Conservation (phyloP, 805 yeast species). For the Kodamaea kakaduensis region DNA sequence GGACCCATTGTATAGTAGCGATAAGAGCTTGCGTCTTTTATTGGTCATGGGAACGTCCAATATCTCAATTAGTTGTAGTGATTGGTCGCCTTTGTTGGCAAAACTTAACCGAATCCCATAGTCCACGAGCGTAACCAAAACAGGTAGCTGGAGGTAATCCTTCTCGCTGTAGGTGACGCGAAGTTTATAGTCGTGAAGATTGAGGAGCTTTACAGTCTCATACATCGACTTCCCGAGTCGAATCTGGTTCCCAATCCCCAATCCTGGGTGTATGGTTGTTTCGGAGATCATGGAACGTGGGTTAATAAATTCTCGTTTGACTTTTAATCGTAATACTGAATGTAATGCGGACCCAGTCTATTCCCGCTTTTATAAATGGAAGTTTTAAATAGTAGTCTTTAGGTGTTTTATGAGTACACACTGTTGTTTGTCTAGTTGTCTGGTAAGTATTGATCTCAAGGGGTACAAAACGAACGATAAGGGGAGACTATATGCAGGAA, state of each 20-base stretch:
- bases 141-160: constrained; percentile 30
- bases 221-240: constrained; percentile 29
- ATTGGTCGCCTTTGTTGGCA: constrained; percentile 10
- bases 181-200: constrained; percentile 24
- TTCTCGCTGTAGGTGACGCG: constrained; percentile 28
- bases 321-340: too few species aligned
- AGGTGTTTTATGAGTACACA: too few species aligned
- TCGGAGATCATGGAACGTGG: constrained; percentile 13
- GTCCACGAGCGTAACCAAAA: constrained; percentile 26
- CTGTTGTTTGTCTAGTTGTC: too few species aligned
- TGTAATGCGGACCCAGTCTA: too few species aligned
- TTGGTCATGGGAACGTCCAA: constrained; percentile 8
- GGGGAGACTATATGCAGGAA: too few species aligned
- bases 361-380: too few species aligned
- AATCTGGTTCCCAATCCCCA: constrained; percentile 30
- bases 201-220: constrained; percentile 22
- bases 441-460: too few species aligned
- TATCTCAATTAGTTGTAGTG: constrained; percentile 12
- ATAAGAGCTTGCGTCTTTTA: constrained; percentile 10
- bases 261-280: constrained; percentile 26
- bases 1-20: constrained; percentile 30
- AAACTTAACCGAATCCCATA: constrained; percentile 14
- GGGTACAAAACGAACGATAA: too few species aligned
- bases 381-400: too few species aligned
- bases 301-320: too few species aligned